These are phyloP conservation scores for Nannizziopsis arthrosporioides DNA, from an alignment of 2,329 filamentous ascomycete species.

Conservation along the genomic window DNA sequence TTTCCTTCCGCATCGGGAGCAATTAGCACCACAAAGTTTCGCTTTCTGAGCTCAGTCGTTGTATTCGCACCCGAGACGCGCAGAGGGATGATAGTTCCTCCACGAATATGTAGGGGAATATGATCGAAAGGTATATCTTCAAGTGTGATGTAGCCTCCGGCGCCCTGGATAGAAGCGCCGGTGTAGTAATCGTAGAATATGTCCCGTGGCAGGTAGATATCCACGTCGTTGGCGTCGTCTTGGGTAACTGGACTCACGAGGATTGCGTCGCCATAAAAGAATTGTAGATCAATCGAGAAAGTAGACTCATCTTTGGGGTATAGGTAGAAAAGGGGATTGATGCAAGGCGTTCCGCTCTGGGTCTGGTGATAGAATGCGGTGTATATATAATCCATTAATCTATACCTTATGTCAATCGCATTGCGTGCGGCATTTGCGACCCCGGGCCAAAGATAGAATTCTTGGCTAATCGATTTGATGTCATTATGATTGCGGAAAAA, in stretches of 20 bases:
- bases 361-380: slow-evolving; percentile 54
- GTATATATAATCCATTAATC: slow-evolving; percentile 69
- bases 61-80: slow-evolving; percentile 45
- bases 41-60: slow-evolving; percentile 47
- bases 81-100: slow-evolving; percentile 49
- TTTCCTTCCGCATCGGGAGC: slow-evolving; percentile 51
- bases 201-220: slow-evolving; percentile 47
- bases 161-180: slow-evolving; percentile 35
- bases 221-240: slow-evolving; percentile 42
- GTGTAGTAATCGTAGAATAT: slow-evolving; percentile 52
- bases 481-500: slow-evolving; percentile 68
- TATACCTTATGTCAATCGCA: slow-evolving; percentile 61
- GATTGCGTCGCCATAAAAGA: slow-evolving; percentile 48
- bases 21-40: slow-evolving; percentile 60
- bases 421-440: slow-evolving; percentile 54
- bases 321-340: slow-evolving; percentile 60
- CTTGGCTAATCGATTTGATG: slow-evolving; percentile 45
- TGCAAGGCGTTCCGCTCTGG: slow-evolving; percentile 50
- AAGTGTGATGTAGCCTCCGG: slow-evolving; percentile 36
- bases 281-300: slow-evolving; percentile 44
- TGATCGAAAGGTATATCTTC: slow-evolving; percentile 37
- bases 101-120: slow-evolving; percentile 53
- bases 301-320: slow-evolving; percentile 50
- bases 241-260: slow-evolving; percentile 47
- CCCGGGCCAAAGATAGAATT: slow-evolving; percentile 58